phyloP scores from a whole-genome alignment of 352 stramenopile species.

The Aphanomyces astaci region DNA sequence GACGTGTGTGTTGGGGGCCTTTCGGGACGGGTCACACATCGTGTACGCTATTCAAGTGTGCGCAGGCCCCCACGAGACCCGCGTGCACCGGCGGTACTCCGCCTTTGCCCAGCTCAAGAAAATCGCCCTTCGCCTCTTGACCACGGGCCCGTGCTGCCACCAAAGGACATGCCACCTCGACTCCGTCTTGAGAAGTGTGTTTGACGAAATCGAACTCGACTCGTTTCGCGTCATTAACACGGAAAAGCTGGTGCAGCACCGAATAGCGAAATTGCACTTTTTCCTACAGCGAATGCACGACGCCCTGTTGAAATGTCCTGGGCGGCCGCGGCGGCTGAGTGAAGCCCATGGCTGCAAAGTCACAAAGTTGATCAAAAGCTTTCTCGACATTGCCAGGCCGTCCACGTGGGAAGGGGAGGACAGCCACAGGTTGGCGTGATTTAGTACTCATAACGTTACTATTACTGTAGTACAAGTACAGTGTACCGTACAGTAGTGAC shows the following conservation, averaged over 20 bases:
- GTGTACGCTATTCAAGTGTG: background rate
- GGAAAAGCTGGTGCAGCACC: background rate
- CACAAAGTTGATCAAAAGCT: constrained; percentile 1
- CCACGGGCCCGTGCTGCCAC: background rate
- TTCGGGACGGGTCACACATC: background rate
- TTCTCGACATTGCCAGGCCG: background rate
- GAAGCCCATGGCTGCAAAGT: background rate
- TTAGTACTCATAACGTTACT: too few relatives aligned
- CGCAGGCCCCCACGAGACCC: too few relatives aligned
- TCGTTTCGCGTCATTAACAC: background rate
- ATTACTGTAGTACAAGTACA: too few relatives aligned
- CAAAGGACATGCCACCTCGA: background rate
- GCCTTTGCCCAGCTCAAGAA: background rate
- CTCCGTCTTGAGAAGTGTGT: background rate
- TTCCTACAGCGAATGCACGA: background rate
- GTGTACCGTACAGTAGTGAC: too few relatives aligned
- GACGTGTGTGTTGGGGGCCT: background rate
- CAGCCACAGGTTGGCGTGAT: too few relatives aligned
- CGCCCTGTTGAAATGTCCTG: background rate
- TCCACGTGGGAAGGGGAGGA: background rate
- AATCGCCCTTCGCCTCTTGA: background rate
- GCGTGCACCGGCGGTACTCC: background rate
- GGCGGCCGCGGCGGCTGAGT: background rate
- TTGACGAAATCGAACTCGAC: background rate
- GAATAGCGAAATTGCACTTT: background rate